Evolutionary conservation across 2,329 filamentous ascomycete genomes (phyloP).

Genomic region (Ploettnerulaceae sp.): DNA sequence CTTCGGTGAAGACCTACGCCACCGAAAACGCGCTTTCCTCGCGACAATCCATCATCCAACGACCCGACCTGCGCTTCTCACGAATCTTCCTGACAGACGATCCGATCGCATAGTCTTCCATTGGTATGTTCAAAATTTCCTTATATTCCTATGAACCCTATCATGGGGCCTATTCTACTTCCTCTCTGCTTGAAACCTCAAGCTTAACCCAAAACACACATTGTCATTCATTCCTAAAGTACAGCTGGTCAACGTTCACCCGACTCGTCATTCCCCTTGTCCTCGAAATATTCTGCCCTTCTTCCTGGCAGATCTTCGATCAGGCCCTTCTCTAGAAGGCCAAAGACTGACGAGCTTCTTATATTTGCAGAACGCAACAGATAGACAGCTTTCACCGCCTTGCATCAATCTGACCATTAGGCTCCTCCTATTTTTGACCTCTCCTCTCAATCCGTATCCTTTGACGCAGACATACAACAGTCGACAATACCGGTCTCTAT

Average conservation of each 20-base stretch:
- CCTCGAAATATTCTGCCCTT: constrained; percentile 5
- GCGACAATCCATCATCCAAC: constrained; percentile 2
- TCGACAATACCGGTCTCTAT: constrained; percentile 9
- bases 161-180: constrained; percentile 5
- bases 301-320: not conserved
- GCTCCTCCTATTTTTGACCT: constrained; percentile 16
- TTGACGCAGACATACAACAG: constrained; percentile 4
- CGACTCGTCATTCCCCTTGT: constrained; percentile 1
- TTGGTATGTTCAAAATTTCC: constrained; percentile 16
- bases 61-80: not conserved
- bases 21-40: constrained; percentile 16
- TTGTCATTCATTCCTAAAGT: constrained; percentile 14
- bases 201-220: not conserved
- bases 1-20: not conserved
- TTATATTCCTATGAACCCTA: constrained; percentile 8
- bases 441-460: constrained; percentile 12
- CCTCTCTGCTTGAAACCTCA: not conserved
- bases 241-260: constrained; percentile 4
- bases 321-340: not conserved
- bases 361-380: constrained; percentile 11
- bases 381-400: constrained; percentile 16
- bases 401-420: constrained; percentile 11
- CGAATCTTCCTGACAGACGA: not conserved
- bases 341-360: constrained; percentile 6
- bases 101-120: constrained; percentile 6